Base-by-base conservation (phyloP, 2,329 filamentous ascomycete species). In the Coniosporium tulheliwenetii region DNA sequence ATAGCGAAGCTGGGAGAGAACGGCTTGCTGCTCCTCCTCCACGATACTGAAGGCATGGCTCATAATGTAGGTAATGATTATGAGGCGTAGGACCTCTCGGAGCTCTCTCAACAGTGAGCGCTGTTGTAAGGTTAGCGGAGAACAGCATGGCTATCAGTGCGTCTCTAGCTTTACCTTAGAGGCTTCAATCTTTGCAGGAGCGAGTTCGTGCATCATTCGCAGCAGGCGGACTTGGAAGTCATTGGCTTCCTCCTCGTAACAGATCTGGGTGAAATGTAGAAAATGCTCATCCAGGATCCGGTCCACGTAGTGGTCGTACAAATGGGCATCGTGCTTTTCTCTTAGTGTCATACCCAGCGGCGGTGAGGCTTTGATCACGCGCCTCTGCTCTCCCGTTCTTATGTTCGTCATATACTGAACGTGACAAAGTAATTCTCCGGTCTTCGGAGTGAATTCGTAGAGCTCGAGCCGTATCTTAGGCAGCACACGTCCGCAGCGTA, bases 1-100 rank as follows among this genome's bases (percentile, higher is more conserved):
- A 41, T 48, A 47, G 29, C 55, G 57, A 45, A 69, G 55, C 16
- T 56, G 53, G 16, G 51, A 49, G n/a, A 67, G 52, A 13, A 60
- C 55, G 5, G 50, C 43, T 13, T 47, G 47, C 16, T 63, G 58
- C 19, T 54, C 57, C 43, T 61, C 54, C 41, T 63, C 57, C 16
- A 57, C 53, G 19, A 70, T 62, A 32, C 60, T 65, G 30, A 69
- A 50, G 5, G 65, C 63, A 46, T 65, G 66, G 30, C 59, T 61
- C 63, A 69, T 67, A 44, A 69, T 68, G 48, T 63, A 67, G 1
- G 65, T 69, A 37, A 62, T 57, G 2, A 68, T 54, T 30, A 66
- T 57, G 47, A 70, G 61, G 36, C 64, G 61, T 40, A 63, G 55
- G 38, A 68, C 58, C 40, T 65, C 59, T 31, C 54, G 54, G 36